Evolutionary conservation across 169 alveolate genomes (phyloP).

Genomic region (Amoebophrya sp.): DNA sequence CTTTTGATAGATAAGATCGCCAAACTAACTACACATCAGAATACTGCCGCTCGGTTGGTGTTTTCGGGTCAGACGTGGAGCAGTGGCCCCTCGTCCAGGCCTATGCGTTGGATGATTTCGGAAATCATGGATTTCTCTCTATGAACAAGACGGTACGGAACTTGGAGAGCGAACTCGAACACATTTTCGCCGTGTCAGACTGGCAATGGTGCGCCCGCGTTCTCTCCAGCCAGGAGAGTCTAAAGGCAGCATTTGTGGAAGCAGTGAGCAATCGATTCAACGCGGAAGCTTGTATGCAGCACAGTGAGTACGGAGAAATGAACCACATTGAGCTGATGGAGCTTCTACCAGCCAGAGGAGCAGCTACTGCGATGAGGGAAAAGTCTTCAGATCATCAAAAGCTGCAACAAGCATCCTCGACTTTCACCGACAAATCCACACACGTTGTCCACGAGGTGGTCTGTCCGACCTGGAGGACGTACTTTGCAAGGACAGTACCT

Average conservation of each 20-base stretch:
- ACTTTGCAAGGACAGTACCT: background rate
- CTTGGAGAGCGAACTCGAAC: background rate
- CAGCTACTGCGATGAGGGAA: background rate
- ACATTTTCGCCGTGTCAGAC: background rate
- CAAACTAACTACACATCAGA: background rate
- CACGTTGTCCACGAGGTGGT: background rate
- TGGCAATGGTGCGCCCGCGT: background rate
- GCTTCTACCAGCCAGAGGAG: background rate
- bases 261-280: background rate
- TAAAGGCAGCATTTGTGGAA: background rate
- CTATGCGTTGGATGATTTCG: background rate
- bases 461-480: background rate
- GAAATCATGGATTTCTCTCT: background rate
- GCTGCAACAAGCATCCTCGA: too few species aligned
- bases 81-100: constrained; percentile 5
- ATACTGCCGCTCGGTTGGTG: background rate
- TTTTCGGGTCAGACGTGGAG: background rate
- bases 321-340: background rate
- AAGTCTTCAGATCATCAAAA: too few species aligned
- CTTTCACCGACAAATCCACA: too few species aligned
- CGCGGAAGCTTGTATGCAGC: background rate
- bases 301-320: background rate
- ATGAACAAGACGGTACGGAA: background rate
- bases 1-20: background rate
- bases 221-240: too few species aligned